Evolutionary conservation across 805 yeast genomes (phyloP).

Genomic region (Schizosaccharomyces lindneri): DNA sequence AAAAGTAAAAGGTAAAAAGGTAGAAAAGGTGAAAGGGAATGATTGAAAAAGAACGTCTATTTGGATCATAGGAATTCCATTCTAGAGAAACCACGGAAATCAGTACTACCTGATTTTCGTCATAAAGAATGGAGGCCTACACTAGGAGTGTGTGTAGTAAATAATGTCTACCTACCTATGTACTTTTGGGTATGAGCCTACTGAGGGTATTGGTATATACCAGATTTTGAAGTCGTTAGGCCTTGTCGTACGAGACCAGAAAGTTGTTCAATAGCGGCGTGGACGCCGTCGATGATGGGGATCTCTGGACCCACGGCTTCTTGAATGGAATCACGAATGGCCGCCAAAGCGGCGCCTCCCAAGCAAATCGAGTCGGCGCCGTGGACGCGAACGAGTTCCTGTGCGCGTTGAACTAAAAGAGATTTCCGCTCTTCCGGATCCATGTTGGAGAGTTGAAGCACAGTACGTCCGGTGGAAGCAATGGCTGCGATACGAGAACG

Average conservation of each 20-base stretch:
- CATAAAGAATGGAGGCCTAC: no score
- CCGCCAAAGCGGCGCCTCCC: conserved; percentile 35
- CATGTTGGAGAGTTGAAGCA: conserved; percentile 12
- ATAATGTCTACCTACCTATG: not conserved
- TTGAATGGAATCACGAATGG: conserved; percentile 19
- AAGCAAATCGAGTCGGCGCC: conserved; percentile 20
- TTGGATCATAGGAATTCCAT: no score
- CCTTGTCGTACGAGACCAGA: not conserved
- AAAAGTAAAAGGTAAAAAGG: no score
- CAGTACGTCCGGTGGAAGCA: conserved; percentile 11
- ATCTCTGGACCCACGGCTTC: conserved; percentile 16
- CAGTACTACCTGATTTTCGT: no score
- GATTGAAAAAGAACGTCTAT: no score
- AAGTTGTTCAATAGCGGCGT: conserved; percentile 23
- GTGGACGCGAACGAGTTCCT: conserved; percentile 10
- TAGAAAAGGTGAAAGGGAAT: no score
- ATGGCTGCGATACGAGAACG: conserved; percentile 4
- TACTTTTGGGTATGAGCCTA: no score
- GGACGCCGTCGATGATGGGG: conserved; percentile 23
- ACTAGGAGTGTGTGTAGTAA: no score
- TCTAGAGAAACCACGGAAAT: no score
- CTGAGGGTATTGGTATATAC: not conserved
- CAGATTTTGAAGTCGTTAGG: not conserved
- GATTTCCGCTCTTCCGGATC: conserved; percentile 9
- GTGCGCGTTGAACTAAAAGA: conserved; percentile 11